phyloP scores from a whole-genome alignment of 1,139 yeast species.

The Hanseniaspora sp. region DNA sequence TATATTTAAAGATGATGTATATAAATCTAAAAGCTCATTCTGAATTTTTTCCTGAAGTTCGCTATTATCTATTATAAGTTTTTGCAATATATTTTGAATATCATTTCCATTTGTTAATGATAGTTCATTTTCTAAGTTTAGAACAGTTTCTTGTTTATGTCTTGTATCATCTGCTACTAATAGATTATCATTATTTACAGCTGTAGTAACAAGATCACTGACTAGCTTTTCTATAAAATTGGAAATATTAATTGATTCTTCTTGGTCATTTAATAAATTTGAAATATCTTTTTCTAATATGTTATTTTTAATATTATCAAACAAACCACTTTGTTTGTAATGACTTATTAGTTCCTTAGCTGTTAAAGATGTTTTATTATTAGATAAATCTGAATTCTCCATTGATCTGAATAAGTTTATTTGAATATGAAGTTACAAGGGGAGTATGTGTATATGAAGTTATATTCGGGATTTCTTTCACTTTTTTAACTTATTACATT shows the following conservation, averaged over 20 bases:
- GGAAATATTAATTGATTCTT: not conserved
- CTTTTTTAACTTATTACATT: too few species aligned
- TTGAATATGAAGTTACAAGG: too few species aligned
- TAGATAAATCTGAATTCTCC: not conserved
- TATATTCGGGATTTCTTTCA: too few species aligned
- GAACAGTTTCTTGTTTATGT: slow-evolving; percentile 2
- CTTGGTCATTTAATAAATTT: not conserved
- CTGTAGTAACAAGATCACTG: not conserved
- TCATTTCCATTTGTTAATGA: slow-evolving; percentile 1
- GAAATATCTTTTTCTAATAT: slow-evolving; percentile 1
- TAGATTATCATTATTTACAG: slow-evolving; percentile 1
- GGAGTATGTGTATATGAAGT: too few species aligned
- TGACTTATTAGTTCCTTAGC: not conserved
- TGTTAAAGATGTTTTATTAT: not conserved
- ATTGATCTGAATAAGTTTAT: not conserved
- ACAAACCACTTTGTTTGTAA: slow-evolving; percentile 2
- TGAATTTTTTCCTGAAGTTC: slow-evolving; percentile 4
- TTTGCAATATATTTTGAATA: slow-evolving; percentile 5
- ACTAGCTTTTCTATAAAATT: not conserved
- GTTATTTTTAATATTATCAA: slow-evolving; percentile 1
- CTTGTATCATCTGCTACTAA: slow-evolving; percentile 1
- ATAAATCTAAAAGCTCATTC: not conserved
- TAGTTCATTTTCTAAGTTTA: slow-evolving; percentile 1
- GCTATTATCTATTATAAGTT: slow-evolving; percentile 5
- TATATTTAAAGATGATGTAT: slow-evolving; percentile 16